Percentiles rank a stretch among this genome's conserved stretches.
phyloP scores from a whole-genome alignment of 352 stramenopile genomes.

The Phytopythium cucurbitacearum region DNA sequence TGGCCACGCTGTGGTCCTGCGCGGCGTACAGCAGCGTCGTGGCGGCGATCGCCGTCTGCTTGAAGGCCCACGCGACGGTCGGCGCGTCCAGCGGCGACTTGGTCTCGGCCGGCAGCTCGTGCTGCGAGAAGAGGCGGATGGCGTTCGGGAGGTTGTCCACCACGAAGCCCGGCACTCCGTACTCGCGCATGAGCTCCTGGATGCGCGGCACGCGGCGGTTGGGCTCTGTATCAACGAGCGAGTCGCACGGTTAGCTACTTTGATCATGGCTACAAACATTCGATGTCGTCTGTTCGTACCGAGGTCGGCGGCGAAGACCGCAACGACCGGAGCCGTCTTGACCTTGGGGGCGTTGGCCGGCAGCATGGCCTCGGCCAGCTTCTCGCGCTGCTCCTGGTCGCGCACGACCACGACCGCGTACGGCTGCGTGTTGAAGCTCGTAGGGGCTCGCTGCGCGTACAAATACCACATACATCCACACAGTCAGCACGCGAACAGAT shows the following conservation, averaged over 20 bases:
- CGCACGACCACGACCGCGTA: conserved; percentile 76
- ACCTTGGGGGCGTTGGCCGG: conserved; percentile 66
- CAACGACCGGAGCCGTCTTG: conserved; percentile 65
- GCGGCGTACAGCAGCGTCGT: conserved; percentile 62
- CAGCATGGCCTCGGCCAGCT: conserved; percentile 71
- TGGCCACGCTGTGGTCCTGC: conserved; percentile 48
- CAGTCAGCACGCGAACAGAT: neutral
- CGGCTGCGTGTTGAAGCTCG: conserved; percentile 75
- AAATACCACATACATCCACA: neutral
- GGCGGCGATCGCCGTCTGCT: conserved; percentile 62
- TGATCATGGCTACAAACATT: neutral
- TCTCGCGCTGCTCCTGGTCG: conserved; percentile 59
- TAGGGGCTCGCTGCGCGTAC: conserved; percentile 48
- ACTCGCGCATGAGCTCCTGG: conserved; percentile 60
- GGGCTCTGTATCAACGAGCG: conserved; percentile 34
- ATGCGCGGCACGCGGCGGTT: conserved; percentile 61
- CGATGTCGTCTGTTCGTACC: conserved; percentile 11
- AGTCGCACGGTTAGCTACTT: neutral
- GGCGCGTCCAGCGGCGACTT: conserved; percentile 43
- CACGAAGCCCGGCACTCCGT: conserved; percentile 32
- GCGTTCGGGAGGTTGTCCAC: conserved; percentile 56
- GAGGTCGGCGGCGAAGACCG: conserved; percentile 76
- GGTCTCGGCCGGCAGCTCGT: conserved; percentile 10
- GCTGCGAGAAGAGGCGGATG: conserved; percentile 51
- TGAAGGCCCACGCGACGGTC: conserved; percentile 67